Evolutionary conservation across 768 basidiomycete species (phyloP).

Genomic region (Cubamyces sp.): DNA sequence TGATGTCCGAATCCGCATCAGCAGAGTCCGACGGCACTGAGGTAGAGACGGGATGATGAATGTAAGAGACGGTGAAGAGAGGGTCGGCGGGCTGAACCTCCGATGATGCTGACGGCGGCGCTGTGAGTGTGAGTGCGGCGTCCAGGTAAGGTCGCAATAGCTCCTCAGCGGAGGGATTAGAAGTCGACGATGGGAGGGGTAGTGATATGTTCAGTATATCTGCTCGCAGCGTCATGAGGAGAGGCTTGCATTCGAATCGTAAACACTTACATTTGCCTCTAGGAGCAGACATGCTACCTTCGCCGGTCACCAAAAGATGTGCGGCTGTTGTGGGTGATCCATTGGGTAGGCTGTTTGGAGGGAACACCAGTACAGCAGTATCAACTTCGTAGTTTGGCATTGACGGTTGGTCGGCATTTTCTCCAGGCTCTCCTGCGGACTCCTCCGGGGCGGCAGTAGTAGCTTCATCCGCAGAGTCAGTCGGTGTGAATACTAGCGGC

Average conservation of each 20-base stretch:
- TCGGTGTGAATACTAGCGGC: constrained; percentile 38
- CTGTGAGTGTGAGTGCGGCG: constrained; percentile 42
- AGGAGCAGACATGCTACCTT: constrained; percentile 75
- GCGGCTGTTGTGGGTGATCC: constrained; percentile 53
- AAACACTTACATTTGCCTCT: constrained; percentile 65
- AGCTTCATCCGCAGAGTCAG: constrained; percentile 34
- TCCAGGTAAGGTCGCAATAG: constrained; percentile 62
- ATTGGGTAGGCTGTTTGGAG: constrained; percentile 58
- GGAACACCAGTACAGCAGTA: constrained; percentile 73
- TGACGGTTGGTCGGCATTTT: not conserved
- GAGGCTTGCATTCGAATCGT: not conserved
- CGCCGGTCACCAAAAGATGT: constrained; percentile 69
- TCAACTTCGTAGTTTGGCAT: constrained; percentile 45
- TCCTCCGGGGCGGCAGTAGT: constrained; percentile 26
- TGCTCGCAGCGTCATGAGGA: constrained; percentile 31
- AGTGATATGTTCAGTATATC: constrained; percentile 65
- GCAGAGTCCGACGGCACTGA: not conserved
- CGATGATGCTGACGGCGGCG: constrained; percentile 9
- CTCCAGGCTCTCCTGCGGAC: constrained; percentile 5
- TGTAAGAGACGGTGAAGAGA: constrained; percentile 60
- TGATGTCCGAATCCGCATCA: constrained; percentile 31
- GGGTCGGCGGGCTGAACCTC: constrained; percentile 35
- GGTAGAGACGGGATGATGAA: constrained; percentile 42
- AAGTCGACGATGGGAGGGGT: constrained; percentile 40
- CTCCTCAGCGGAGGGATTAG: constrained; percentile 39